Evolutionary conservation across 2,329 filamentous ascomycete species (phyloP), one percentile per base, ranked within the genome.

Genomic region (Hirsutella minnesotensis): DNA sequence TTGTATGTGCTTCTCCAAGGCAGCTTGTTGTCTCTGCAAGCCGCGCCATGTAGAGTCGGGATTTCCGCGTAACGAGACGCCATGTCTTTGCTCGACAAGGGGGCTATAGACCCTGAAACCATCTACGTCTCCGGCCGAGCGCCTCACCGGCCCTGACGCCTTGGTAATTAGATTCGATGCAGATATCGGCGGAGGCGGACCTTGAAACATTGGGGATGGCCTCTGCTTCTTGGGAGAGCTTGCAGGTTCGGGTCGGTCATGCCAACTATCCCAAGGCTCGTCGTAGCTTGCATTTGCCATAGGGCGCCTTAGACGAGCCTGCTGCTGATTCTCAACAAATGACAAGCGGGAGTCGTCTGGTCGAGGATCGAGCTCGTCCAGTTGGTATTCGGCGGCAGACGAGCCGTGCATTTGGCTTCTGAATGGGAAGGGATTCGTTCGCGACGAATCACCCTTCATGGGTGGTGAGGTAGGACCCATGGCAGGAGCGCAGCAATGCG

Each of bases 171-270:
- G 45, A 3, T 63, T 58, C 0, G 71, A 72, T 5, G 57, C 49
- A 2, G 67, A 63, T 44, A 75, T 74, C 4, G 72, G 72, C 1
- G 72, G 69, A 0, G 72, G 72, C 0, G 72, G 71, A 1, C 70
- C 69, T 3, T 59, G 52, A 44, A 74, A 75, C 37, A 73, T 60
- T 3, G 57, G 60, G 9, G 50, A 50, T 39, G 54, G 61, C 19
- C 46, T 22, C 20, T 18, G 47, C 42, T 58, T 61, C 5, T 61
- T 59, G 9, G 57, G 49, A 2, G 64, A 63, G 12, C 50, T 56
- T 7, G 49, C 47, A 22, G 53, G 56, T 47, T 54, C 62, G 39
- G 47, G 50, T 39, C 51, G 54, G 38, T 50, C 51, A 22, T 44
- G 41, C 46, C 50, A 53, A n/a, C 47, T 41, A 16, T 43, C 45